Conservation (phyloP, 2,329 filamentous ascomycete species). For the Phialophora tarda region DNA sequence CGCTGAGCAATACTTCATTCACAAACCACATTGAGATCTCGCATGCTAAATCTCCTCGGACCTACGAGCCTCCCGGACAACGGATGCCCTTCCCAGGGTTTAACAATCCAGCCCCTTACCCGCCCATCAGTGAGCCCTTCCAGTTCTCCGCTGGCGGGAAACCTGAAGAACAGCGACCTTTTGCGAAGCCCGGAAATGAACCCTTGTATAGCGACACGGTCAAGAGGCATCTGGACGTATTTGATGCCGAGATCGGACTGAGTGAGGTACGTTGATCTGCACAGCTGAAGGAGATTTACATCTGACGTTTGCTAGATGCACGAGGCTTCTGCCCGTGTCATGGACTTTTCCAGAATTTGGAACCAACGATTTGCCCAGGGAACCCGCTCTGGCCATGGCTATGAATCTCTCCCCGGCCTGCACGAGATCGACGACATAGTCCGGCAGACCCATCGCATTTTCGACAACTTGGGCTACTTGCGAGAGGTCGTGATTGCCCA, state of each 20-base stretch:
- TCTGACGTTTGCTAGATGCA: constrained; percentile 46
- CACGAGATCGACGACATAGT: constrained; percentile 56
- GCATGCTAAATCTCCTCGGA: constrained; percentile 22
- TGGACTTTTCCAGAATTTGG: constrained; percentile 55
- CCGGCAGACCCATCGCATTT: constrained; percentile 51
- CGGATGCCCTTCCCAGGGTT: constrained; percentile 17
- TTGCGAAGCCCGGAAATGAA: constrained; percentile 23
- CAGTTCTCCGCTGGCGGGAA: constrained; percentile 32
- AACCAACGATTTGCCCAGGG: constrained; percentile 51
- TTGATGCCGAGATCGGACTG: constrained; percentile 61
- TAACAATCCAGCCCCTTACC: constrained; percentile 5
- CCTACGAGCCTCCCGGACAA: constrained; percentile 24
- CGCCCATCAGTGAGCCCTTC: constrained; percentile 27
- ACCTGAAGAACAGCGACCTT: constrained; percentile 23
- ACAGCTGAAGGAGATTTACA: constrained; percentile 3
- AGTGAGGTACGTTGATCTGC: constrained; percentile 51
- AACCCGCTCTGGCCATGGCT: constrained; percentile 51
- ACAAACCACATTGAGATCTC: constrained; percentile 24
- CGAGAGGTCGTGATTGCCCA: constrained; percentile 65
- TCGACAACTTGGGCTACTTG: constrained; percentile 62
- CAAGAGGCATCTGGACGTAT: constrained; percentile 68
- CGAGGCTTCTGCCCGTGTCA: constrained; percentile 51
- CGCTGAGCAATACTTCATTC: constrained; percentile 40
- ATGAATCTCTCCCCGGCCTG: constrained; percentile 52
- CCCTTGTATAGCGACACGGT: constrained; percentile 55